phyloP scores from a whole-genome alignment of 2,329 filamentous ascomycete genomes.

The Botryotinia narcissicola region DNA sequence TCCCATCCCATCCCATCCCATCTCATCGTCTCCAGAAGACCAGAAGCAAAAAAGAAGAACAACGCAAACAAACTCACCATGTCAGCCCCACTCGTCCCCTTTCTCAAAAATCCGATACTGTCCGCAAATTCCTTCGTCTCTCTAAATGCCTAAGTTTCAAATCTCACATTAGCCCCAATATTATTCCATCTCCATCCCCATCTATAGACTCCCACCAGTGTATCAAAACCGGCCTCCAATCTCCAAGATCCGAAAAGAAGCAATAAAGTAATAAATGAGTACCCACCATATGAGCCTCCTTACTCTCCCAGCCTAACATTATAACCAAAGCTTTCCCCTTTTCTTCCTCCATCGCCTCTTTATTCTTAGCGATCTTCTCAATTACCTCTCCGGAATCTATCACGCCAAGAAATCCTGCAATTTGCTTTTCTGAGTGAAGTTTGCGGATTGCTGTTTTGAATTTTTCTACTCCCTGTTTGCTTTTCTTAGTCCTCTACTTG shows the following conservation, averaged over 20 bases:
- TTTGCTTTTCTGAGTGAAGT: neutral
- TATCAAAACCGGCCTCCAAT: neutral
- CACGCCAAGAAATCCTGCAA: neutral
- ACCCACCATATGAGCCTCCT: slow-evolving; percentile 29
- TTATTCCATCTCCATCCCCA: neutral
- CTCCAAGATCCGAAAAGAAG: too few species aligned
- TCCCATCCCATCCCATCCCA: neutral
- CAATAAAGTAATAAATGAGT: neutral
- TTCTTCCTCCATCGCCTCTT: slow-evolving; percentile 1
- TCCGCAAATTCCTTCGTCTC: slow-evolving; percentile 26
- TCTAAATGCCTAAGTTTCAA: slow-evolving; percentile 23
- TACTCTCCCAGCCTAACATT: slow-evolving; percentile 30
- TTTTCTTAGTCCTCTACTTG: neutral
- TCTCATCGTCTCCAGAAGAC: neutral
- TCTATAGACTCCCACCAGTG: neutral
- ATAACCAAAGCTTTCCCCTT: slow-evolving; percentile 26
- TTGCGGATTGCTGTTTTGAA: neutral
- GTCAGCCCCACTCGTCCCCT: neutral
- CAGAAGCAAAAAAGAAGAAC: neutral
- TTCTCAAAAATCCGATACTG: slow-evolving; percentile 24
- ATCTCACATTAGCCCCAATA: neutral
- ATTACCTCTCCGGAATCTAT: neutral
- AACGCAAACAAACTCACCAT: neutral
- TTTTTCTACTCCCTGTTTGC: neutral
- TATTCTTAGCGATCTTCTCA: slow-evolving; percentile 1